Base-by-base conservation (phyloP, 2,329 filamentous ascomycete genomes). In the Aspergillus brunneoviolaceus region DNA sequence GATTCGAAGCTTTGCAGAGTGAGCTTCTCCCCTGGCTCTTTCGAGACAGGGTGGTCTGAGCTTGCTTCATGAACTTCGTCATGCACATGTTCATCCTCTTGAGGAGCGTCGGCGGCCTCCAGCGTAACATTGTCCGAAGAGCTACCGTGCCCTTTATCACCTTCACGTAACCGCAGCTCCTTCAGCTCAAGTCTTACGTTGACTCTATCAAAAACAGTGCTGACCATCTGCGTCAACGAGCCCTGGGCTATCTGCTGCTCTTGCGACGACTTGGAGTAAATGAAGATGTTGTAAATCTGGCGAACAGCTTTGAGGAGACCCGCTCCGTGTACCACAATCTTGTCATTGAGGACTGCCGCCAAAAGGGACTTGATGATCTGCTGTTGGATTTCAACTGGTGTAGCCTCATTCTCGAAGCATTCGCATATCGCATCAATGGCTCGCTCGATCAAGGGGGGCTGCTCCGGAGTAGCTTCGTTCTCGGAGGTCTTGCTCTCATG, bases 351-450 rank as follows among this genome's bases (percentile, higher is more conserved):
- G 14, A 99, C 95, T 14, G 96, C 96, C 14, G 95, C 93, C 61
- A 99, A 82, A 61, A 99, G 82, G 2, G 95, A 98, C 79, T 99
- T 98, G 75, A 99, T 92, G 68, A 99, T 99, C 78, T 99, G 95
- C 69, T 98, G 86, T 77, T 99, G 95, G 51, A 98, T 89, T 75
- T 97, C 94, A 55, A 89, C 85, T 3, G 92, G 88, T 0, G 96
- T 99, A 1, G 91, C 91, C 79, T 99, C 95, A 72, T 95, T 94
- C 74, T 98, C 93, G 74, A 99, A 99, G 76, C 95, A 99, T 74
- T 98, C 94, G 82, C 95, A 99, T 81, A 99, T 99, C 39, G 95
- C 96, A 78, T 99, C 96, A 71, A 99, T 99, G 60, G 96, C 95
- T 65, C 94, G 87, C 79, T 99, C 96, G 72, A 99, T 99, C 66